phyloP scores from a whole-genome alignment of 2,329 filamentous ascomycete species.

The Colletotrichum sp. region DNA sequence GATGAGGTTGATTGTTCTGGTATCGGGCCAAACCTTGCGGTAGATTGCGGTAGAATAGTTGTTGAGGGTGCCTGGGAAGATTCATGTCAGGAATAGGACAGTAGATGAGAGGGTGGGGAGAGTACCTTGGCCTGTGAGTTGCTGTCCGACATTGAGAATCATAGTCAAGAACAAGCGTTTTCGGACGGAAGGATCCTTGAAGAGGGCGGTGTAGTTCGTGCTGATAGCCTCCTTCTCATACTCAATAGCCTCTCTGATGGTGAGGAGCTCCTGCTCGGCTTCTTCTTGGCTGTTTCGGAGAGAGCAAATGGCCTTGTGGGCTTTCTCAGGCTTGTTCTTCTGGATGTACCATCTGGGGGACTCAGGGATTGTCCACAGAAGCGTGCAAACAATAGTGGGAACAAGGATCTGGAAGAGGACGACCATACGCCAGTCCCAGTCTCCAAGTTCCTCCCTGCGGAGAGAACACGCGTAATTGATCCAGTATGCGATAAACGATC shows the following conservation, averaged over 20 bases:
- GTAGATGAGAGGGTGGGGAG: neutral
- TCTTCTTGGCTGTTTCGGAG: conserved; percentile 69
- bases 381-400: conserved; percentile 62
- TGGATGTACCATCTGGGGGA: conserved; percentile 73
- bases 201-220: conserved; percentile 65
- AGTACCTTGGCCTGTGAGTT: conserved; percentile 42
- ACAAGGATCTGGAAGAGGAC: conserved; percentile 75
- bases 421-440: conserved; percentile 78
- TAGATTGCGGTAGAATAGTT: conserved; percentile 65
- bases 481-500: conserved; percentile 67
- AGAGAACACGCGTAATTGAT: conserved; percentile 59
- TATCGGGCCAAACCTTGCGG: conserved; percentile 67
- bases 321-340: conserved; percentile 62
- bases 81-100: neutral
- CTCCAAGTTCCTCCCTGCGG: conserved; percentile 58
- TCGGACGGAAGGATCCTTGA: conserved; percentile 72
- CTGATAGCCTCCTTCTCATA: conserved; percentile 74
- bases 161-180: conserved; percentile 70
- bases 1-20: conserved; percentile 66
- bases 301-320: conserved; percentile 58
- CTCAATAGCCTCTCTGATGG: conserved; percentile 71
- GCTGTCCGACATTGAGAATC: conserved; percentile 72
- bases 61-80: conserved; percentile 24
- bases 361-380: conserved; percentile 71
- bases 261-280: conserved; percentile 68